phyloP scores from a whole-genome alignment of 208 protist species.

The Novymonas esmeraldas region DNA sequence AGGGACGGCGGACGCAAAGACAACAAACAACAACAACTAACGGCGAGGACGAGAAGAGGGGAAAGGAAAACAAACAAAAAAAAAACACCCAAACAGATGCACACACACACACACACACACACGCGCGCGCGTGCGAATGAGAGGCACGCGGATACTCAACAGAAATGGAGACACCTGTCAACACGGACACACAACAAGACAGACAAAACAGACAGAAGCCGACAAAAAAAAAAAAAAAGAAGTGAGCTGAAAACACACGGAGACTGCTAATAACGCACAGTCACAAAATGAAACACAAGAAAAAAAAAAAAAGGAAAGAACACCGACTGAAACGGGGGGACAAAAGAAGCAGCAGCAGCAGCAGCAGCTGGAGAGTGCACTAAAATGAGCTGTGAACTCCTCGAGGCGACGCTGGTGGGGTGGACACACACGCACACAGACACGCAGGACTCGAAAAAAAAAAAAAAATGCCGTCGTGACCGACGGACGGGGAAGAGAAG shows the following conservation, averaged over 20 bases:
- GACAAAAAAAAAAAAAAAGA: slow-evolving; percentile 10
- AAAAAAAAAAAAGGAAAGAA: not conserved
- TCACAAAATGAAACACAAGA: not conserved
- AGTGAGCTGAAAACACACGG: not conserved
- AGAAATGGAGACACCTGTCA: not conserved
- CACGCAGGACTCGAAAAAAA: not conserved
- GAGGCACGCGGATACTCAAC: not conserved
- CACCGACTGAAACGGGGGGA: not conserved
- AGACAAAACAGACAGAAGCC: slow-evolving; percentile 1
- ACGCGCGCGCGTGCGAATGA: not conserved
- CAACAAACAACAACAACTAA: too few species aligned
- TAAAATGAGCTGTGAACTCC: too few species aligned
- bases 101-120: not conserved
- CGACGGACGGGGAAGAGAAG: too few species aligned
- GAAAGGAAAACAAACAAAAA: not conserved
- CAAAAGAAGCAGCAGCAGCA: not conserved
- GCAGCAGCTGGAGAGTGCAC: not conserved
- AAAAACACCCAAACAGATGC: too few species aligned
- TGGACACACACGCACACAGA: not conserved
- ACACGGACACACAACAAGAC: too few species aligned
- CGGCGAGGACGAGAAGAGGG: not conserved
- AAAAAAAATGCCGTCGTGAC: too few species aligned
- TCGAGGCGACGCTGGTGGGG: too few species aligned
- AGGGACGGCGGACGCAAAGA: too few species aligned
- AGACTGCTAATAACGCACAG: not conserved